Percentiles rank a stretch among this genome's conserved stretches.
Conservation (phyloP, 2,329 filamentous ascomycete genomes). For the Cytospora paraplurivora region DNA sequence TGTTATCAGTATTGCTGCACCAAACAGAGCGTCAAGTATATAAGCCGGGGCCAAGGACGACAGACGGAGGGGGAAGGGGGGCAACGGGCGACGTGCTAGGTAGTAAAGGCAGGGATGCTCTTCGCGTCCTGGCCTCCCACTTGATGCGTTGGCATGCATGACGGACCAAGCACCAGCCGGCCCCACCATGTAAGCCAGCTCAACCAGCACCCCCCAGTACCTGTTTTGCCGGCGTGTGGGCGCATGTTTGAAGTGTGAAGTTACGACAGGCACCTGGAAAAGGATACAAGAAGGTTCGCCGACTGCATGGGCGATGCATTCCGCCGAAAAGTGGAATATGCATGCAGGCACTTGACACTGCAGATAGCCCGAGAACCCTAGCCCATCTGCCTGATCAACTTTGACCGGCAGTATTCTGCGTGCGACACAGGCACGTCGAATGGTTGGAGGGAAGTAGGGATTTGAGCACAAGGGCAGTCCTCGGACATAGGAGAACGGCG, state of each 20-base stretch:
- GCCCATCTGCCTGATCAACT: constrained; percentile 19
- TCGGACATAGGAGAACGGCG: constrained; percentile 13
- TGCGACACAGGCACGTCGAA: constrained; percentile 17
- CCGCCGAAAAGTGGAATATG: constrained; percentile 17
- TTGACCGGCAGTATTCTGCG: constrained; percentile 16
- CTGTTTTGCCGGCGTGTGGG: constrained; percentile 30
- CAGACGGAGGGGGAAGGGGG: constrained; percentile 32
- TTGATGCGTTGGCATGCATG: constrained; percentile 62
- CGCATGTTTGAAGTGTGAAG: constrained; percentile 12
- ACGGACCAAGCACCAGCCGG: constrained; percentile 58
- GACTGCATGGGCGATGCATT: constrained; percentile 19
- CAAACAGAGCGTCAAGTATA: constrained; percentile 36
- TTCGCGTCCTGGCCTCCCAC: constrained; percentile 48
- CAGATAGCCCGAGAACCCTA: constrained; percentile 18
- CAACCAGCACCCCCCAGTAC: constrained; percentile 39
- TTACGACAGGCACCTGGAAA: constrained; percentile 17
- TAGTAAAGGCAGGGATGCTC: constrained; percentile 30
- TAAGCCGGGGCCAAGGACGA: constrained; percentile 34
- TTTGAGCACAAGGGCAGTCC: constrained; percentile 6
- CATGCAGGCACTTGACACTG: constrained; percentile 21
- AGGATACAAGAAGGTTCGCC: constrained; percentile 24
- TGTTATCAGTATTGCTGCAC: constrained; percentile 42
- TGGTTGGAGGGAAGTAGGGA: constrained; percentile 4
- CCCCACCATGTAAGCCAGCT: constrained; percentile 49
- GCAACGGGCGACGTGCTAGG: constrained; percentile 37